Conservation (phyloP, 768 basidiomycete genomes). For the Lanmaoa rubissima region DNA sequence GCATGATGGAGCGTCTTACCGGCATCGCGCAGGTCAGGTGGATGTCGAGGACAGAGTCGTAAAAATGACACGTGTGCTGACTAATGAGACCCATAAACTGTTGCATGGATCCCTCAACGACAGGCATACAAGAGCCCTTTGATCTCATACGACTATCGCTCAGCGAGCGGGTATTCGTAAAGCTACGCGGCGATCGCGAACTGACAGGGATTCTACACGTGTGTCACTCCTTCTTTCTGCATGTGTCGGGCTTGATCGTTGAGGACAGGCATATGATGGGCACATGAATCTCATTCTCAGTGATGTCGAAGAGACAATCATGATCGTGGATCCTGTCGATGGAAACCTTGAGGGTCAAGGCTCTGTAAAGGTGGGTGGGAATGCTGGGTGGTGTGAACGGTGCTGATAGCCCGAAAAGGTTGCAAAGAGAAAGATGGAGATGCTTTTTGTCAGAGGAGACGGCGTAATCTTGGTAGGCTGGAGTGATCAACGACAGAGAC, state of each 20-base stretch:
- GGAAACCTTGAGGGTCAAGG: constrained; percentile 53
- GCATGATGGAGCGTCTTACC: constrained; percentile 40
- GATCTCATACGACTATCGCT: constrained; percentile 95
- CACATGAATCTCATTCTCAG: constrained; percentile 99
- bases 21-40: constrained; percentile 51
- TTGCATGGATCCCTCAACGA: constrained; percentile 66
- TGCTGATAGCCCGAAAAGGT: constrained; percentile 47
- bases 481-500: background rate
- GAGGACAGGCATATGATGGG: constrained; percentile 92
- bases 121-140: constrained; percentile 92
- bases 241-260: constrained; percentile 5
- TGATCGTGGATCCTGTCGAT: constrained; percentile 88
- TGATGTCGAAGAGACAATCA: constrained; percentile 96
- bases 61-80: constrained; percentile 27
- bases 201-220: constrained; percentile 92
- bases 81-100: constrained; percentile 15
- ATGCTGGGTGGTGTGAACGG: background rate
- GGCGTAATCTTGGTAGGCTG: constrained; percentile 87
- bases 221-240: constrained; percentile 29
- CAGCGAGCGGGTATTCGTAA: constrained; percentile 97
- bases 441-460: constrained; percentile 97
- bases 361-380: constrained; percentile 61
- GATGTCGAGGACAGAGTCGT: constrained; percentile 19
- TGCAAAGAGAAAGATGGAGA: constrained; percentile 92
- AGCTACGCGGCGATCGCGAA: constrained; percentile 92